phyloP scores from a whole-genome alignment of 176 grass and related monocot genomes.

The Coix lacrymajobi region DNA sequence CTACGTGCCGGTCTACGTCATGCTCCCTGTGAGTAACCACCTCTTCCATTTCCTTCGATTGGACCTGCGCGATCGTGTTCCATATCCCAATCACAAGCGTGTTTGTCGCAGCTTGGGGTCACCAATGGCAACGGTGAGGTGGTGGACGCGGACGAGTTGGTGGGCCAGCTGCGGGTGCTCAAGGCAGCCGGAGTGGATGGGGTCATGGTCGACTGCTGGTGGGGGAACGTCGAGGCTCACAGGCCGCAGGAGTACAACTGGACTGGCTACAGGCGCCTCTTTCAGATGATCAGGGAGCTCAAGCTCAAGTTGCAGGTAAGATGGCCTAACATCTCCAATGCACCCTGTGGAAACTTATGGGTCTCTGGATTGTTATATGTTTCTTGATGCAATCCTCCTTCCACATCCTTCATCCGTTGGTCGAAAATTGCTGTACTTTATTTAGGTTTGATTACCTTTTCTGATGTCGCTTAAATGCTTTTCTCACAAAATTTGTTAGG shows the following conservation, averaged over 20 bases:
- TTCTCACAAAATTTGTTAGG: slow-evolving; percentile 34
- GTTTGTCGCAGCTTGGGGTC: slow-evolving; percentile 44
- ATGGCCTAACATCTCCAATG: not conserved
- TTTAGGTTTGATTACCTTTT: not conserved
- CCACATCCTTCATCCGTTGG: not conserved
- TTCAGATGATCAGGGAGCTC: slow-evolving; percentile 54
- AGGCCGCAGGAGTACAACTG: slow-evolving; percentile 68
- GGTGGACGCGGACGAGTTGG: slow-evolving; percentile 51
- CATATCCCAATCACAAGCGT: not conserved
- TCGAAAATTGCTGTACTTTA: not conserved
- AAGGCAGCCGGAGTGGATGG: slow-evolving; percentile 70
- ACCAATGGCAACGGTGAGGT: slow-evolving; percentile 53
- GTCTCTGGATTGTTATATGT: not conserved
- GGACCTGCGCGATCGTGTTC: not conserved
- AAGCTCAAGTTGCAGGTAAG: slow-evolving; percentile 87
- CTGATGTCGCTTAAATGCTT: not conserved
- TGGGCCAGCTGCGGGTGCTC: slow-evolving; percentile 55
- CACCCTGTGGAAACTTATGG: not conserved
- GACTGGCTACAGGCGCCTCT: slow-evolving; percentile 71
- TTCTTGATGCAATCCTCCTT: not conserved
- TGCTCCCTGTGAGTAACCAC: slow-evolving; percentile 56
- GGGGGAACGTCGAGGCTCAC: slow-evolving; percentile 76
- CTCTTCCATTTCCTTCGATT: not conserved
- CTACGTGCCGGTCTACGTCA: slow-evolving; percentile 76
- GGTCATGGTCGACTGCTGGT: slow-evolving; percentile 94